phyloP scores from a whole-genome alignment of 768 basidiomycete species.

The Cubamyces lactineus region DNA sequence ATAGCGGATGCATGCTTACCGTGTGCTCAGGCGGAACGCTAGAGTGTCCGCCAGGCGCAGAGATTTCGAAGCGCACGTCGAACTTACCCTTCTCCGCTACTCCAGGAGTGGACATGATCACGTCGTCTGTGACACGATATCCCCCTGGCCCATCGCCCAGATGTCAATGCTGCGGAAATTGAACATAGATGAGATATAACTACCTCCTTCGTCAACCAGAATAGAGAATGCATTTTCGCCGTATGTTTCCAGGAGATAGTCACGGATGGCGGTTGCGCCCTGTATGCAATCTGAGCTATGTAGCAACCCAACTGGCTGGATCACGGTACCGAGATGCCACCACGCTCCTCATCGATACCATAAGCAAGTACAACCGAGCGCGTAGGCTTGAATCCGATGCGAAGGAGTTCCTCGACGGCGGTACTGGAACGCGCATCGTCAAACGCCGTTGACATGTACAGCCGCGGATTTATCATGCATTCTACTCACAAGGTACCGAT shows the following conservation, averaged over 20 bases:
- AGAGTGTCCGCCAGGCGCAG: conserved; percentile 81
- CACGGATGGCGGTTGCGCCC: conserved; percentile 57
- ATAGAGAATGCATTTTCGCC: conserved; percentile 75
- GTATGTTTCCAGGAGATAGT: conserved; percentile 58
- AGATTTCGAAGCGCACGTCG: conserved; percentile 65
- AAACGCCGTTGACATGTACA: background rate
- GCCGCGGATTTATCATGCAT: background rate
- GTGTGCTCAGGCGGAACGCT: conserved; percentile 84
- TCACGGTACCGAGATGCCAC: conserved; percentile 31
- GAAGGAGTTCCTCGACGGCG: conserved; percentile 50
- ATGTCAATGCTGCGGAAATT: conserved; percentile 2
- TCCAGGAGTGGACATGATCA: conserved; percentile 60
- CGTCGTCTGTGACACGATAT: conserved; percentile 53
- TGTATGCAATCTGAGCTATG: conserved; percentile 29
- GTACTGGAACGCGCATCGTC: conserved; percentile 27
- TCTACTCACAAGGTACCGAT: conserved; percentile 61
- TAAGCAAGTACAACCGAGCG: conserved; percentile 45
- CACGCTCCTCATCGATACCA: conserved; percentile 56
- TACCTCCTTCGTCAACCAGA: conserved; percentile 88
- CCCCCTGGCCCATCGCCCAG: conserved; percentile 43
- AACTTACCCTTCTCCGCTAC: conserved; percentile 77
- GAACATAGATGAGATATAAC: conserved; percentile 20
- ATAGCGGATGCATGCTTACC: conserved; percentile 38
- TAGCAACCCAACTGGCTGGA: no score
- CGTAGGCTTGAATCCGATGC: conserved; percentile 48